Conservation (phyloP, 2,329 filamentous ascomycete species). For the Claviceps cyperi region DNA sequence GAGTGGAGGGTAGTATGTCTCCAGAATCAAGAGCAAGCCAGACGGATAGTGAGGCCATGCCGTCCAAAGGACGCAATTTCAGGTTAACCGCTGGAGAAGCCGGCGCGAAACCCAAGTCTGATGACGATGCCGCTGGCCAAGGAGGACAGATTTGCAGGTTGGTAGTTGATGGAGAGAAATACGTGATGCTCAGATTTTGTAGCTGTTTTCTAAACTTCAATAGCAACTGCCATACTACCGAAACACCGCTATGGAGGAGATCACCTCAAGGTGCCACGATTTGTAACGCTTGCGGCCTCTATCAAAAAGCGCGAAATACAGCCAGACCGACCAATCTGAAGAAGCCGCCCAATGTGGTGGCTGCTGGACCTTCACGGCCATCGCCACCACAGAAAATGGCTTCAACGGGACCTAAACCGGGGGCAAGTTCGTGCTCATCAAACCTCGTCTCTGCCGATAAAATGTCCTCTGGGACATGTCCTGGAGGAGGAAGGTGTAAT, state of each 20-base stretch:
- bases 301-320: conserved; percentile 85
- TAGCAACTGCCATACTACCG: conserved; percentile 90
- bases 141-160: conserved; percentile 61
- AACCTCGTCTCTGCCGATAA: conserved; percentile 69
- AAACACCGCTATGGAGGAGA: conserved; percentile 86
- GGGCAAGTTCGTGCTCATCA: conserved; percentile 32
- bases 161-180: conserved; percentile 11
- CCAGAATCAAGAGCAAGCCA: conserved; percentile 14
- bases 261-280: conserved; percentile 89
- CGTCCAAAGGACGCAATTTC: conserved; percentile 17
- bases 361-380: conserved; percentile 27
- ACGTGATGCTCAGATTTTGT: background rate
- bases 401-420: conserved; percentile 24
- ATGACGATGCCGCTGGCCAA: conserved; percentile 18
- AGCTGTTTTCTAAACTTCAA: conserved; percentile 1
- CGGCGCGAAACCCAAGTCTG: conserved; percentile 6
- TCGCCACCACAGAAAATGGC: conserved; percentile 23
- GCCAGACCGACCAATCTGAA: conserved; percentile 83
- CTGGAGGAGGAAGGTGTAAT: conserved; percentile 87
- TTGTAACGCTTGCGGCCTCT: conserved; percentile 93
- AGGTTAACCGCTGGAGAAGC: conserved; percentile 9
- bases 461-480: conserved; percentile 72
- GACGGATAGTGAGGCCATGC: conserved; percentile 10
- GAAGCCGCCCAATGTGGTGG: conserved; percentile 45
- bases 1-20: conserved; percentile 13